Evolutionary conservation across 129 eudicot species (phyloP).

Genomic region (Pseudognaphalium luteoalbum): DNA sequence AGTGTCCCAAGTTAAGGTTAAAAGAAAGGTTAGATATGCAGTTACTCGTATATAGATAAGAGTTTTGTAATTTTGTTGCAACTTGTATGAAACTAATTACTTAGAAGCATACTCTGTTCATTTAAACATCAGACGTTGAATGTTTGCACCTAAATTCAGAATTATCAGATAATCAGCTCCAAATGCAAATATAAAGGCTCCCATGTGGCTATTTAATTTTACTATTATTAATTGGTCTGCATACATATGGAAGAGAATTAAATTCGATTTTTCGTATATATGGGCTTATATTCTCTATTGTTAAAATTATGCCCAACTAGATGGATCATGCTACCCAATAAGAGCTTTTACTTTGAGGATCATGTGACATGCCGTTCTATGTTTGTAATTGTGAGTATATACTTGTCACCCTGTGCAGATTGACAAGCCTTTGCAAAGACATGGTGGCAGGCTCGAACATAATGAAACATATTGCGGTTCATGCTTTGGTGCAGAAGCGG

Average conservation of each 20-base stretch:
- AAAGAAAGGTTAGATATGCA: background rate
- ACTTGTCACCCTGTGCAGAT: constrained; percentile 44
- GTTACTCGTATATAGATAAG: background rate
- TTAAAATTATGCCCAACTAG: constrained; percentile 5
- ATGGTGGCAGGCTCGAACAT: constrained; percentile 96
- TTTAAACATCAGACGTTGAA: background rate
- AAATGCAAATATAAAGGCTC: background rate
- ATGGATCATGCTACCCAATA: constrained; percentile 7
- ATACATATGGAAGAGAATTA: background rate
- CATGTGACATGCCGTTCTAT: constrained; percentile 20
- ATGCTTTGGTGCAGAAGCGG: constrained; percentile 96
- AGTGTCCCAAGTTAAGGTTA: background rate
- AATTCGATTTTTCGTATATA: background rate
- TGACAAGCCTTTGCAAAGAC: constrained; percentile 92
- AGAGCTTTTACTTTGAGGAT: constrained; percentile 11
- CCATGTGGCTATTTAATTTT: background rate
- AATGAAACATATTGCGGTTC: constrained; percentile 97
- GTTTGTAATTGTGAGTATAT: background rate
- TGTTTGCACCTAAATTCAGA: background rate
- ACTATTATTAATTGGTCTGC: background rate
- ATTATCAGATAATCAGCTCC: background rate
- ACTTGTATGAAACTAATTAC: background rate
- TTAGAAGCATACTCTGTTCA: background rate
- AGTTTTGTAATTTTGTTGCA: background rate
- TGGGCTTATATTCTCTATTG: constrained; percentile 11